Evolutionary conservation across 352 stramenopile species (phyloP), one percentile per base, ranked within the genome.

Genomic region (Phytophthora citricola): DNA sequence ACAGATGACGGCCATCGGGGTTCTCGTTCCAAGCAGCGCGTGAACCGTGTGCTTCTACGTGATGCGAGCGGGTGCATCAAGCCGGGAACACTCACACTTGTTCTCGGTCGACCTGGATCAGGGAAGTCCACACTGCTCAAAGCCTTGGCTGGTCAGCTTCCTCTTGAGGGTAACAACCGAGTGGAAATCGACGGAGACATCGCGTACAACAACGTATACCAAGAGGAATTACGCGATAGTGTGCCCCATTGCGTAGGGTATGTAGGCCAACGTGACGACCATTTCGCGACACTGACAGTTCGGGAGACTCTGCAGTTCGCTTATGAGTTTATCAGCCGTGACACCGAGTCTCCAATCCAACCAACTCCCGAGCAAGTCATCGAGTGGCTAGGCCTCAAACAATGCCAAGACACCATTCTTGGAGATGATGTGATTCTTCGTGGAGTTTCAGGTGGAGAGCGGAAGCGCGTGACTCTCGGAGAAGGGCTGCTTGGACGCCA

Each of bases 301-400:
- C 62, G 84, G 41, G 92, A 98, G 67, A 98, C 93, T 7, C 78
- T 98, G 39, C 72, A 85, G 39, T 98, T 98, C 76, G 85, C 92
- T n/a, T 94, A 91, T 63, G 83, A 92, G 43, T 95, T 83, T 56
- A 76, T 78, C 26, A 26, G 24, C 11, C 36, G 50, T 9, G 46
- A 24, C 27, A 36, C 12, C 3, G 32, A 17, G 11, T 45, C 36
- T 17, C 14, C 40, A 12, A 52, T 38, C 0, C 36, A 53, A 20
- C n/a, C 34, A 34, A 47, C 45, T 6, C 60, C 60, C 2, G 61
- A 71, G 20, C 36, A 63, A 41, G 53, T 55, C 7, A 77, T 53
- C 44, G 58, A 58, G 7, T 43, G 31, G 43, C 31, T 82, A 17
- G 73, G 78, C 14, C 66, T 87, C 31, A 43, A 48, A 11, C 71